Evolutionary conservation across 2,329 filamentous ascomycete genomes (phyloP).

Genomic region (Ophiostoma novo-ulmi): DNA sequence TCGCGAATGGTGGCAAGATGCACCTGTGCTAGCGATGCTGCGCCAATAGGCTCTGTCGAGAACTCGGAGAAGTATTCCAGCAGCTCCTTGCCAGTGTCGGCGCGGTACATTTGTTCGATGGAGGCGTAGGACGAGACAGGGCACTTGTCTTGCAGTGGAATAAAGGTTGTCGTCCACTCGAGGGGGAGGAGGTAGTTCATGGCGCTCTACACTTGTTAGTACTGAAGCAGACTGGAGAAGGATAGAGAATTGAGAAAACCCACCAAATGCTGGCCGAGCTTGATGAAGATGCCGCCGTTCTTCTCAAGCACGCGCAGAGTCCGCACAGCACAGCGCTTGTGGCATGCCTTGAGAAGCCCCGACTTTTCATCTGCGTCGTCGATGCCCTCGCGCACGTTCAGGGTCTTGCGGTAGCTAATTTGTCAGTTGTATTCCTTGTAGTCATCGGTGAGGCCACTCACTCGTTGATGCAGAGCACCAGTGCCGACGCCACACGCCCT

Average conservation of each 20-base stretch:
- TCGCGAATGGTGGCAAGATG: conserved; percentile 80
- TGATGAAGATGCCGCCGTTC: conserved; percentile 98
- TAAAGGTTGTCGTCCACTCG: conserved; percentile 94
- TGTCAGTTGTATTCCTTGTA: not conserved
- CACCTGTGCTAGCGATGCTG: conserved; percentile 90
- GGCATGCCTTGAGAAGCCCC: conserved; percentile 72
- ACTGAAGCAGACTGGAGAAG: not conserved
- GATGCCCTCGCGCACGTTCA: conserved; percentile 62
- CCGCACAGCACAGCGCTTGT: conserved; percentile 85
- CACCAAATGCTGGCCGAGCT: conserved; percentile 88
- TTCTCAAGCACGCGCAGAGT: conserved; percentile 84
- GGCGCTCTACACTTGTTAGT: conserved; percentile 56
- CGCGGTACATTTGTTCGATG: conserved; percentile 77
- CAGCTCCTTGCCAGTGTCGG: conserved; percentile 74
- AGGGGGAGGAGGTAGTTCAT: conserved; percentile 89
- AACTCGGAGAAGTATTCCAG: conserved; percentile 85
- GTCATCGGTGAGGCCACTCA: conserved; percentile 38
- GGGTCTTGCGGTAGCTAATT: conserved; percentile 74
- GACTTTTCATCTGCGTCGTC: conserved; percentile 60
- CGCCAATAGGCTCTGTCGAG: conserved; percentile 73
- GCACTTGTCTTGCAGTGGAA: conserved; percentile 92
- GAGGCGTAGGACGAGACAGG: conserved; percentile 86
- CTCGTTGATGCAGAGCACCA: conserved; percentile 86
- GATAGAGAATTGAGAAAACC: not conserved
- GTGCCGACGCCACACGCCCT: conserved; percentile 67